phyloP scores from a whole-genome alignment of 805 yeast genomes.

The Tetrapisispora iriomotensis region DNA sequence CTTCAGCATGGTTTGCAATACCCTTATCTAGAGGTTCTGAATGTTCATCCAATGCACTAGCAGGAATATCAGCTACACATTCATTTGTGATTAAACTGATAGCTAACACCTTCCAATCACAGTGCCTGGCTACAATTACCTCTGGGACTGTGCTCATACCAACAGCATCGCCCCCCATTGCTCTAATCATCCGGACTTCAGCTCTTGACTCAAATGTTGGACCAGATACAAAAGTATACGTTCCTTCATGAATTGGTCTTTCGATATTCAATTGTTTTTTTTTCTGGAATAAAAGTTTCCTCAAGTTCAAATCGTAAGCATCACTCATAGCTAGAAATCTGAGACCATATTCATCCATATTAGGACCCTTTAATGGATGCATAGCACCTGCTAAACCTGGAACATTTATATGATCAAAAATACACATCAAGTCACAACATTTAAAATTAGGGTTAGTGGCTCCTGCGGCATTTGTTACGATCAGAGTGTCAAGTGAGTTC shows the following conservation, averaged over 20 bases:
- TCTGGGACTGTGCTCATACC: slow-evolving; percentile 99
- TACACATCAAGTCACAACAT: slow-evolving; percentile 87
- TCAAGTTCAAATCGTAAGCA: slow-evolving; percentile 70
- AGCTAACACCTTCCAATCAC: slow-evolving; percentile 74
- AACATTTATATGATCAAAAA: slow-evolving; percentile 78
- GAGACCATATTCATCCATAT: slow-evolving; percentile 70
- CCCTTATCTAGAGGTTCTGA: slow-evolving; percentile 53
- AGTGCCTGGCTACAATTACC: slow-evolving; percentile 84
- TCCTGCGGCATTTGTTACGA: slow-evolving; percentile 96
- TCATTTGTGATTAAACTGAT: slow-evolving; percentile 78
- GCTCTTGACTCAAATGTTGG: slow-evolving; percentile 93
- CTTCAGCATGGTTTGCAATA: slow-evolving; percentile 89
- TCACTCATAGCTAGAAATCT: slow-evolving; percentile 83
- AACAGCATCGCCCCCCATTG: slow-evolving; percentile 83
- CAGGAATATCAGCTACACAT: slow-evolving; percentile 61
- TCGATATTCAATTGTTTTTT: slow-evolving; percentile 39
- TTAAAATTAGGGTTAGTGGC: slow-evolving; percentile 58
- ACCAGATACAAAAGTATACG: slow-evolving; percentile 77
- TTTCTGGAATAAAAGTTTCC: slow-evolving; percentile 49
- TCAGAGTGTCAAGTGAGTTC: slow-evolving; percentile 44
- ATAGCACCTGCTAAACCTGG: slow-evolving; percentile 79
- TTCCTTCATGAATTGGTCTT: slow-evolving; percentile 76
- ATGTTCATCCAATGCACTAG: slow-evolving; percentile 49
- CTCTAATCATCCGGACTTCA: slow-evolving; percentile 66
- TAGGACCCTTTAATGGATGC: slow-evolving; percentile 84